Percentiles rank a stretch among this genome's conserved stretches.
Conservation (phyloP, 2,329 filamentous ascomycete genomes). For the Penicillium concentricum region DNA sequence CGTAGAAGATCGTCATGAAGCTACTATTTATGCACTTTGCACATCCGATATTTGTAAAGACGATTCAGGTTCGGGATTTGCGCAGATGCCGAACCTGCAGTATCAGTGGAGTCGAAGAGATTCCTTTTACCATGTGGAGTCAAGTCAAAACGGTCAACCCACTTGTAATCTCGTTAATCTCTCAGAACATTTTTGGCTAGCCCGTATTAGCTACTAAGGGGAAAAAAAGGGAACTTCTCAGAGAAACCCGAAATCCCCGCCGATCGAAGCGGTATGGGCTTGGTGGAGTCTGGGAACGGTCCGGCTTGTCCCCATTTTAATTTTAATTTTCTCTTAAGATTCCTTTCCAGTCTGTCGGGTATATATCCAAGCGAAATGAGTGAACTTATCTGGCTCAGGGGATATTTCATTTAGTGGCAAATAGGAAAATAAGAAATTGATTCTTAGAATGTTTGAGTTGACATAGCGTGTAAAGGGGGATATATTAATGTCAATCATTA, state of each 20-base stretch:
- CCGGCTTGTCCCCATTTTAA: constrained; percentile 16
- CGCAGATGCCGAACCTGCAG: constrained; percentile 3
- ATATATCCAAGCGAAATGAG: not conserved
- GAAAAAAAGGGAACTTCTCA: not conserved
- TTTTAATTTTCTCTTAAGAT: constrained; percentile 3
- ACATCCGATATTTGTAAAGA: not conserved
- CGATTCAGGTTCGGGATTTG: constrained; percentile 20
- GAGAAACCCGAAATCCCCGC: constrained; percentile 7
- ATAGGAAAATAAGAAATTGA: too few relatives aligned
- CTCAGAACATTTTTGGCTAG: constrained; percentile 4
- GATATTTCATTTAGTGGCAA: too few relatives aligned
- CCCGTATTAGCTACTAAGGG: not conserved
- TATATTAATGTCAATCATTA: not conserved
- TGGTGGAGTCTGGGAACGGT: constrained; percentile 24
- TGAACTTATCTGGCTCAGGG: not conserved
- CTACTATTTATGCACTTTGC: not conserved
- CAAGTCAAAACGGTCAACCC: constrained; percentile 13
- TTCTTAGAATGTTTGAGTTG: too few relatives aligned
- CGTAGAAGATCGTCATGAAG: not conserved
- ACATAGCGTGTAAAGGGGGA: too few relatives aligned
- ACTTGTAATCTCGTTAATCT: constrained; percentile 8
- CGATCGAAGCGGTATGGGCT: constrained; percentile 20
- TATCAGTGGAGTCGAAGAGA: constrained; percentile 15
- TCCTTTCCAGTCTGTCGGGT: constrained; percentile 6
- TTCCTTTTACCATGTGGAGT: constrained; percentile 12